phyloP scores from a whole-genome alignment of 1,284 basidiomycete species.

The Boletus sp. region DNA sequence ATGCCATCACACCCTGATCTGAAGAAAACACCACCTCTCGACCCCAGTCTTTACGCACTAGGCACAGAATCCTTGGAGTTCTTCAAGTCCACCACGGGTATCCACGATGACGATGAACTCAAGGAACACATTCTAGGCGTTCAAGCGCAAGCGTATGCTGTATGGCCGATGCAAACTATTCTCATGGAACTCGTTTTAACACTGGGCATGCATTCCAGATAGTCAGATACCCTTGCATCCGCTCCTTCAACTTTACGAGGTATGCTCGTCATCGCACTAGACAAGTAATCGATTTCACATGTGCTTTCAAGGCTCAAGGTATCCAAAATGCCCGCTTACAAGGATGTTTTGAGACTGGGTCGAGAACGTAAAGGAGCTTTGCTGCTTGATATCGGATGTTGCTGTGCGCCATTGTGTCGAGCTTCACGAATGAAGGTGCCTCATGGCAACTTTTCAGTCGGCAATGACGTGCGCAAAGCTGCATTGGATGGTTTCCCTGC shows the following conservation, averaged over 20 bases:
- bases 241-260: constrained; percentile 17
- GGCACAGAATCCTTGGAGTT: constrained; percentile 18
- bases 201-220: constrained; percentile 11
- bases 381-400: constrained; percentile 32
- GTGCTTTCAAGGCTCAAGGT: constrained; percentile 18
- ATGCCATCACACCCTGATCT: too few species aligned
- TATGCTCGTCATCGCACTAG: constrained; percentile 1
- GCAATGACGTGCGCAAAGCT: constrained; percentile 19
- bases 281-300: not conserved
- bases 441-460: constrained; percentile 13
- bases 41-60: constrained; percentile 18
- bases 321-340: constrained; percentile 20
- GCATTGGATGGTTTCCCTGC: constrained; percentile 21
- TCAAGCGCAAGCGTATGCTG: constrained; percentile 30
- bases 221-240: constrained; percentile 21
- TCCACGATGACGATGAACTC: constrained; percentile 33
- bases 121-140: constrained; percentile 35
- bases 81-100: constrained; percentile 27
- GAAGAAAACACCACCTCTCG: constrained; percentile 3
- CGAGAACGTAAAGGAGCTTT: constrained; percentile 24
- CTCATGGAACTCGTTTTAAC: not conserved
- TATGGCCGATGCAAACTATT: constrained; percentile 1
- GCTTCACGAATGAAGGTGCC: not conserved
- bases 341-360: constrained; percentile 26
- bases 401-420: constrained; percentile 21